phyloP scores from a whole-genome alignment of 2,329 filamentous ascomycete genomes.

The Pseudogymnoascus sp. region DNA sequence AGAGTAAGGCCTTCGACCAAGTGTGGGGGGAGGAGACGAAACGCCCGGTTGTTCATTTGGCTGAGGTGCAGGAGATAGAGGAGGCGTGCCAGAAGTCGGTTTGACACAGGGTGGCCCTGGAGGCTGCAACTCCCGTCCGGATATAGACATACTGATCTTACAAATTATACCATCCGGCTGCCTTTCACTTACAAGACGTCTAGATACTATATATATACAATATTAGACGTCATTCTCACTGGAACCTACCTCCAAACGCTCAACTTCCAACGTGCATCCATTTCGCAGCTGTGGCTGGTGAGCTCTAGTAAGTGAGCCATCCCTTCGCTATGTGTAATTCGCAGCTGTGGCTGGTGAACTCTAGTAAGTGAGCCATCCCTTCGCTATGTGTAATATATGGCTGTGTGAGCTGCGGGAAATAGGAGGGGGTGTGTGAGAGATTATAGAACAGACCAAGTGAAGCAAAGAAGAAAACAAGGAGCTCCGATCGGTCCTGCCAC shows the following conservation, averaged over 20 bases:
- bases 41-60: not conserved
- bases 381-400: not conserved
- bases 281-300: not conserved
- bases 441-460: too few species aligned
- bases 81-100: not conserved
- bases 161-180: not conserved
- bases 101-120: not conserved
- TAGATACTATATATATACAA: not conserved
- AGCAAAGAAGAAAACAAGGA: not conserved
- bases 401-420: not conserved
- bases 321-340: too few species aligned
- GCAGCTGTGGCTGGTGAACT: not conserved
- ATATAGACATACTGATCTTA: not conserved
- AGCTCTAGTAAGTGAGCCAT: too few species aligned
- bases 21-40: not conserved
- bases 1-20: too few species aligned
- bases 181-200: not conserved
- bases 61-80: not conserved
- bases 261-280: not conserved
- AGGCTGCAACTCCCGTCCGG: not conserved
- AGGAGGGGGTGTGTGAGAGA: conserved; percentile 19
- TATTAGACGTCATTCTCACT: not conserved
- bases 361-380: not conserved
- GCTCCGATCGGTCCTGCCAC: not conserved
- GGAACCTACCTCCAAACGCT: not conserved